Evolutionary conservation across 2,329 filamentous ascomycete species (phyloP), one percentile per base, ranked within the genome.

Genomic region (Alternaria sp.): DNA sequence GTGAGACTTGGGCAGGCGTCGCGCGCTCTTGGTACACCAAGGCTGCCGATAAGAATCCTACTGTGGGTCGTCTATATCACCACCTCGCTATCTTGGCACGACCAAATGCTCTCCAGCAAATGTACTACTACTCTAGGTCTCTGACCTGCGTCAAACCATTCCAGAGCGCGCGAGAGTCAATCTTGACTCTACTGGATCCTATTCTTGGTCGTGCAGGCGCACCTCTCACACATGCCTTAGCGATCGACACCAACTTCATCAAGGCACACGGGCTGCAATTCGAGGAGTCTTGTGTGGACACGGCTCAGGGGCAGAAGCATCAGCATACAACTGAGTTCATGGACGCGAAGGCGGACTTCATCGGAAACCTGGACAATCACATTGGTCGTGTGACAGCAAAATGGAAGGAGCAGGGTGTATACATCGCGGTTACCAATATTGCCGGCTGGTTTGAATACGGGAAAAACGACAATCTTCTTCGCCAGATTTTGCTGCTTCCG

Each of bases 1-100:
- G 91, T 1, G 92, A 97, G 52, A 87, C 89, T 0, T 98, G 95
- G 95, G 92, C 91, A 0, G 86, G 86, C 0, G 92, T 97, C 0
- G 91, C 91, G 0, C 84, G 90, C 0, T 89, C 90, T 45, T 98
- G 95, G 96, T 97, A 73, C 19, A 89, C 87, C 3, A 91, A 91
- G 69, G 92, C 93, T 0, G 91, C 92, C 0, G 91, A 97, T 68
- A 90, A 89, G 26, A 88, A 88, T 0, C 93, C 94, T 0, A 86
- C 86, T 0, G 89, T 91, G 0, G 95, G 95, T 0, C 85, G 94
- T 0, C 83, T 98, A 0, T 96, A 97, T 62, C 93, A 98, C 69
- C 93, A 97, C 72, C 82, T 97, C 0, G 95, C 93, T 0, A 94
- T 95, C 25, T 78, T 95, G 0, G 90, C 92, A 0, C 81, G 91